Evolutionary conservation across 2,329 filamentous ascomycete species (phyloP).

Genomic region (Botryotinia narcissicola): DNA sequence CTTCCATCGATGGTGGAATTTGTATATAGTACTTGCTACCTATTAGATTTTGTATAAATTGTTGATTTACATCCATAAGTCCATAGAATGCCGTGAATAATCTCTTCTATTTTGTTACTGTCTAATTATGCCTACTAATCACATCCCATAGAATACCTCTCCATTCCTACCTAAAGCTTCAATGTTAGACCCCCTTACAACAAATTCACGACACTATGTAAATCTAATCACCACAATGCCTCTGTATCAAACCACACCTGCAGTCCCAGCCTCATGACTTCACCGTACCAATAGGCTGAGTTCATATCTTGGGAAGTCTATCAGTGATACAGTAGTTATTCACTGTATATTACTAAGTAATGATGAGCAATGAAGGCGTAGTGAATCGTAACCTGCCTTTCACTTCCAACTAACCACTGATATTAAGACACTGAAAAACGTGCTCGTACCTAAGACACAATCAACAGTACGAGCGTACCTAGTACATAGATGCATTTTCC

Average conservation of each 20-base stretch:
- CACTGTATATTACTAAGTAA: neutral
- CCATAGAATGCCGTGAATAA: neutral
- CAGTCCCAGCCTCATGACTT: neutral
- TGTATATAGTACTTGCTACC: neutral
- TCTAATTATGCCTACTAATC: neutral
- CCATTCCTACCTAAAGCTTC: neutral
- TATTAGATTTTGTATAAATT: neutral
- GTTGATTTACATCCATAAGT: rapidly evolving
- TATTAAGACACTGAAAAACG: neutral
- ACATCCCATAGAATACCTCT: neutral
- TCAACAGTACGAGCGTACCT: too few species aligned
- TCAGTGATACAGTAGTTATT: neutral
- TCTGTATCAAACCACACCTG: neutral
- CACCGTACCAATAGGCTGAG: too few species aligned
- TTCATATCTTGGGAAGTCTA: too few species aligned
- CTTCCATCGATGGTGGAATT: neutral
- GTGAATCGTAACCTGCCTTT: too few species aligned
- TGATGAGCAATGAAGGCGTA: neutral
- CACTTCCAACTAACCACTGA: neutral
- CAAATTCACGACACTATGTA: neutral
- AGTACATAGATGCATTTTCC: neutral
- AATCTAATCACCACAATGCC: neutral
- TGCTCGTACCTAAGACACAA: neutral
- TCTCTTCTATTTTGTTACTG: neutral
- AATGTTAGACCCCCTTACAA: neutral